phyloP scores from a whole-genome alignment of 495 filamentous ascomycete genomes.

The Daldinia loculata region DNA sequence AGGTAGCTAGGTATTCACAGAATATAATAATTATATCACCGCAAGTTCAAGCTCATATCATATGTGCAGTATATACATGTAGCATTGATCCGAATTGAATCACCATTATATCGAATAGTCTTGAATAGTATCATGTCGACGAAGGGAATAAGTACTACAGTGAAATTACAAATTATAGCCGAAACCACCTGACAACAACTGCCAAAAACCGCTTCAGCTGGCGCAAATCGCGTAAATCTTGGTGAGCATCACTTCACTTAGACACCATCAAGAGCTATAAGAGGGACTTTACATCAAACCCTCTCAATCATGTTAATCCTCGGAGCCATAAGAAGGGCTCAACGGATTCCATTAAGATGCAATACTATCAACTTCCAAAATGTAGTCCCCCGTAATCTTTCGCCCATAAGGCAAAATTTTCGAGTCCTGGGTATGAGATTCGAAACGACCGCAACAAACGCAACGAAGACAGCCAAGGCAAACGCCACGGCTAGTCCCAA shows the following conservation, averaged over 20 bases:
- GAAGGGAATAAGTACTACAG: too few species aligned
- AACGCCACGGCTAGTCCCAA: slow-evolving; percentile 7
- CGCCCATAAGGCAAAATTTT: slow-evolving; percentile 8
- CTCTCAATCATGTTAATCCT: slow-evolving; percentile 23
- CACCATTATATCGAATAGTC: not conserved
- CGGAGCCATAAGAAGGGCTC: slow-evolving; percentile 20
- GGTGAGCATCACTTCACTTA: not conserved
- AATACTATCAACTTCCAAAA: not conserved
- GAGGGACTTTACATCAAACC: not conserved
- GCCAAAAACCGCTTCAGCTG: not conserved
- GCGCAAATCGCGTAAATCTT: slow-evolving; percentile 8
- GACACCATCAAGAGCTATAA: not conserved
- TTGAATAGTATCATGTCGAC: not conserved
- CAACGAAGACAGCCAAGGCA: slow-evolving; percentile 2
- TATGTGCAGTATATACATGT: not conserved
- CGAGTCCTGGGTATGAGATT: slow-evolving; percentile 19
- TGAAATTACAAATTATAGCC: not conserved
- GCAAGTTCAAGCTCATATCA: not conserved
- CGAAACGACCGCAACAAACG: slow-evolving; percentile 17
- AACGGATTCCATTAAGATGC: slow-evolving; percentile 4
- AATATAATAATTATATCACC: not conserved
- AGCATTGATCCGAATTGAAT: not conserved
- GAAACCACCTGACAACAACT: slow-evolving; percentile 6
- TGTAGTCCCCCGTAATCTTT: not conserved
- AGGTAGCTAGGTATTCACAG: not conserved